Evolutionary conservation across 2,329 filamentous ascomycete genomes (phyloP).

Genomic region (Dactylellina haptotyla): DNA sequence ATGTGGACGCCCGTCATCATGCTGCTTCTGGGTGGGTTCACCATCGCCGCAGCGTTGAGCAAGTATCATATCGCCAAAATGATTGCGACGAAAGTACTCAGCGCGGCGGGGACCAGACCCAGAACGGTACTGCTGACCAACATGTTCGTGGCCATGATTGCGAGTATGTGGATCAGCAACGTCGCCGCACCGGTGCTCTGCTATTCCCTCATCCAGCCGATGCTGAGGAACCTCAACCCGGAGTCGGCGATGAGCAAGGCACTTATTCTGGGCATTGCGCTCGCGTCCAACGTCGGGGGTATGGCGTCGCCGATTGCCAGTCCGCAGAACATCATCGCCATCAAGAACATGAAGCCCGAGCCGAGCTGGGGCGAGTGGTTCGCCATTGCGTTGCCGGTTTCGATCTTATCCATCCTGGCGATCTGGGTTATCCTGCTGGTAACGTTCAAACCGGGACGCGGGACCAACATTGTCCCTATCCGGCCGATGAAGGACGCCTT

Average conservation of each 20-base stretch:
- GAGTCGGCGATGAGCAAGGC: constrained; percentile 95
- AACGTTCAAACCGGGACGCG: constrained; percentile 84
- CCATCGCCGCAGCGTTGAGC: constrained; percentile 90
- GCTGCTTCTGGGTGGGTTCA: constrained; percentile 94
- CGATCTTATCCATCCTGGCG: constrained; percentile 83
- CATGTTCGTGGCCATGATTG: constrained; percentile 98
- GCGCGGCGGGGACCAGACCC: constrained; percentile 92
- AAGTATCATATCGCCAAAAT: constrained; percentile 99
- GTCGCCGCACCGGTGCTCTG: constrained; percentile 96
- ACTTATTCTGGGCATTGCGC: constrained; percentile 90
- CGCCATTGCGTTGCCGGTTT: constrained; percentile 92
- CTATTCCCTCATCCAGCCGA: constrained; percentile 97
- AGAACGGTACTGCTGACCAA: constrained; percentile 91
- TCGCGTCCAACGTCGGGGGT: constrained; percentile 94
- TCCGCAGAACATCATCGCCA: constrained; percentile 94
- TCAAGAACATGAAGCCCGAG: constrained; percentile 92
- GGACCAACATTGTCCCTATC: constrained; percentile 90
- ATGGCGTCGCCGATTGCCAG: constrained; percentile 97
- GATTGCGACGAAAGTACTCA: constrained; percentile 93
- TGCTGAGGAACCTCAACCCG: constrained; percentile 88
- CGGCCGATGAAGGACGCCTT: constrained; percentile 89
- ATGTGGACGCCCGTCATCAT: constrained; percentile 99
- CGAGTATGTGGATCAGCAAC: constrained; percentile 99
- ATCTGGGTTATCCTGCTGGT: constrained; percentile 89
- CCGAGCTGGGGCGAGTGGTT: constrained; percentile 98